A percentile compares a stretch with the other conserved stretches of the same genome.
Conservation (phyloP, 257 asterid genomes). For the Paraleonurus japonicus region DNA sequence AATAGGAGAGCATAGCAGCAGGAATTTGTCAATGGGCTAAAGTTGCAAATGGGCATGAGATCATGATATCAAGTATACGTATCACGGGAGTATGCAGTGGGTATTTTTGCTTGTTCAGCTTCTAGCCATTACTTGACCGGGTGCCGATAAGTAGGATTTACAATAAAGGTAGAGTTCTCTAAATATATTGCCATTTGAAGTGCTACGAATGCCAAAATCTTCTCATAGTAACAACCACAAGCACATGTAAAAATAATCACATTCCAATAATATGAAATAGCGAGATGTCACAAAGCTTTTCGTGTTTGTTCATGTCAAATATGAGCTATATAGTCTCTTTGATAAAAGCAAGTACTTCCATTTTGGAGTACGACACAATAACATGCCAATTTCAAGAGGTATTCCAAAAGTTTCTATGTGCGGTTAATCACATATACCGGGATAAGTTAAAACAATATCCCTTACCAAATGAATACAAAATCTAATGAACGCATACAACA, state of each 20-base stretch:
- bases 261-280: slow-evolving; percentile 2
- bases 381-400: neutral
- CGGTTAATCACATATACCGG: neutral
- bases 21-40: too few relatives aligned
- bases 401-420: neutral
- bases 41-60: too few relatives aligned
- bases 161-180: too few relatives aligned
- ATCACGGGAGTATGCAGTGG: too few relatives aligned
- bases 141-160: too few relatives aligned
- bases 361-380: neutral
- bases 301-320: neutral
- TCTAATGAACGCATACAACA: neutral
- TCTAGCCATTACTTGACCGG: too few relatives aligned
- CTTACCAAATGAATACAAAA: neutral
- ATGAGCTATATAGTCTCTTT: neutral
- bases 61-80: too few relatives aligned
- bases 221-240: too few relatives aligned
- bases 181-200: too few relatives aligned
- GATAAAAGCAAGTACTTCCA: neutral
- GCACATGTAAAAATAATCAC: too few relatives aligned
- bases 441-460: slow-evolving; percentile 16
- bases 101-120: too few relatives aligned
- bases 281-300: neutral
- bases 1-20: neutral
- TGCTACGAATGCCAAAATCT: too few relatives aligned